Evolutionary conservation across 768 basidiomycete genomes (phyloP).

Genomic region (Auriscalpium microsporum): DNA sequence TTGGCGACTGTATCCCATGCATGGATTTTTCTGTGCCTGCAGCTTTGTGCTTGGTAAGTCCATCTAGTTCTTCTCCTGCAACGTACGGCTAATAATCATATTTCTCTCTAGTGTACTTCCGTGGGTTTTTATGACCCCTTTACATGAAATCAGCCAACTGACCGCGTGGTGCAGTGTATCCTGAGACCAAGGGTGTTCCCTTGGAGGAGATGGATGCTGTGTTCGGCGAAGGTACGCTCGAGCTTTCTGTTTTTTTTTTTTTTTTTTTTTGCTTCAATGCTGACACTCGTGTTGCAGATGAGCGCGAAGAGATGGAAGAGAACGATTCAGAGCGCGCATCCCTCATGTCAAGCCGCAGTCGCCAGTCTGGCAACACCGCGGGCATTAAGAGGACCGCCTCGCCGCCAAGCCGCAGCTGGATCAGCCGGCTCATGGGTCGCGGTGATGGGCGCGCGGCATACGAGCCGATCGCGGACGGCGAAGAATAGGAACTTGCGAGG

Average conservation of each 20-base stretch:
- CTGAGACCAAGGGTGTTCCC: constrained; percentile 80
- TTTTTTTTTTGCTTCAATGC: not conserved
- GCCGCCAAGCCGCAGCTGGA: constrained; percentile 33
- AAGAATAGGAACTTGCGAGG: constrained; percentile 54
- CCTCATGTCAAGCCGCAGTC: constrained; percentile 37
- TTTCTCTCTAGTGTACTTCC: constrained; percentile 53
- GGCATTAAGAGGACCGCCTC: constrained; percentile 15
- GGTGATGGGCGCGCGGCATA: constrained; percentile 32
- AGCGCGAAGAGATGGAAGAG: constrained; percentile 53
- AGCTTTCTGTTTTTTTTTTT: not conserved
- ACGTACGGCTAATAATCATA: constrained; percentile 3
- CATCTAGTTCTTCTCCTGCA: constrained; percentile 1
- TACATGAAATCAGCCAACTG: not conserved
- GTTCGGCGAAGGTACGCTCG: constrained; percentile 71
- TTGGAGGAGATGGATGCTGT: constrained; percentile 88
- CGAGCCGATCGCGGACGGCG: constrained; percentile 36
- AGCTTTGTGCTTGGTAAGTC: constrained; percentile 70
- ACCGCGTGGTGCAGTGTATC: constrained; percentile 48
- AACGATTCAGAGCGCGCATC: constrained; percentile 59
- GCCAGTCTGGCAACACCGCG: constrained; percentile 26
- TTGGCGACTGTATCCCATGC: constrained; percentile 95
- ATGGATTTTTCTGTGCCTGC: constrained; percentile 83
- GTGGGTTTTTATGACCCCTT: constrained; percentile 25
- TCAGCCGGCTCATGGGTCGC: constrained; percentile 41
- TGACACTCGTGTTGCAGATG: constrained; percentile 20